These are phyloP conservation scores for Colletotrichum lindemuthianum DNA, from an alignment of 2,329 filamentous ascomycete genomes.

Conservation along the genomic window DNA sequence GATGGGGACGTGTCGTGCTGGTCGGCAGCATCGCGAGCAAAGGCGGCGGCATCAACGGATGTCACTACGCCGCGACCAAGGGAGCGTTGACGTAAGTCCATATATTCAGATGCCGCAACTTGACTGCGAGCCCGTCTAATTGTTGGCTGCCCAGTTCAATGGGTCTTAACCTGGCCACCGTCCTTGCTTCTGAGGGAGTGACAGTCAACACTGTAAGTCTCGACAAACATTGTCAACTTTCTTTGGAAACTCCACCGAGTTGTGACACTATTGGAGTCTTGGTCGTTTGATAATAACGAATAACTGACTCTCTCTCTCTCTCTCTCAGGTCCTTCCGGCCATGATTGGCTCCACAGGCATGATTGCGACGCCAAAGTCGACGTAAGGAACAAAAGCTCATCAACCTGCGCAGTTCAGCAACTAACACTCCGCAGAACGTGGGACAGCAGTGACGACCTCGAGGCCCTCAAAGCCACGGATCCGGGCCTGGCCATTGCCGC, in stretches of 20 bases:
- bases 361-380: slow-evolving; percentile 46
- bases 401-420: not conserved
- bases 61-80: slow-evolving; percentile 48
- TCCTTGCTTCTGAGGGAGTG: slow-evolving; percentile 45
- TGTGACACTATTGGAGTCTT: too few relatives aligned
- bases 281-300: too few relatives aligned
- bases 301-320: not conserved
- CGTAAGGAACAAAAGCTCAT: slow-evolving; percentile 34
- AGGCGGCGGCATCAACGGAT: slow-evolving; percentile 48
- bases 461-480: slow-evolving; percentile 43
- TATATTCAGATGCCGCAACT: not conserved
- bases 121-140: not conserved
- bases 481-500: slow-evolving; percentile 48
- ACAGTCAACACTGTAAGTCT: slow-evolving; percentile 47
- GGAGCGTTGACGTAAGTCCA: slow-evolving; percentile 38
- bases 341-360: slow-evolving; percentile 50
- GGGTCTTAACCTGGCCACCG: slow-evolving; percentile 46
- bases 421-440: slow-evolving; percentile 40
- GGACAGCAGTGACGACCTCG: slow-evolving; percentile 43
- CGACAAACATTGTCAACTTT: not conserved
- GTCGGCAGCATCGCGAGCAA: slow-evolving; percentile 47
- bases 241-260: not conserved
- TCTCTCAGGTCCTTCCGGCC: slow-evolving; percentile 46
- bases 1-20: slow-evolving; percentile 46
- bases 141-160: slow-evolving; percentile 45